Evolutionary conservation across 768 basidiomycete genomes (phyloP), one percentile per base, ranked within the genome.

Genomic region (Guyanaporus albipodus): DNA sequence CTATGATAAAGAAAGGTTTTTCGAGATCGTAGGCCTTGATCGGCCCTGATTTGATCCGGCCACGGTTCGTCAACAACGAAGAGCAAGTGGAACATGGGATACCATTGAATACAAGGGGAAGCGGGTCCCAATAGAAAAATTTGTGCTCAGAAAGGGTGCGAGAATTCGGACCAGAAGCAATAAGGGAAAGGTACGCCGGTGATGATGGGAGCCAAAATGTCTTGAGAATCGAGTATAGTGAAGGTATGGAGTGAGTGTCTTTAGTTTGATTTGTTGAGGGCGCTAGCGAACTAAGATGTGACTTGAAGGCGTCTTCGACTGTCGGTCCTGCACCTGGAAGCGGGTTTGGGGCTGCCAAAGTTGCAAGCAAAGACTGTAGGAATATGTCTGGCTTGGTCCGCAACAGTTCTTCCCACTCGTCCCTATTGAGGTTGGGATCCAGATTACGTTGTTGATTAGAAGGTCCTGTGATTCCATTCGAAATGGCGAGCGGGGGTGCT

Each of bases 51-150:
- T 73, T 77, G 64, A 90, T 89, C 33, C 83, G 78, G 3, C 88
- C 88, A 27, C 76, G 75, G 64, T 90, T 86, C 27, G 61, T 53
- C 31, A 91, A 74, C 1, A 82, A 74, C 5, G 73, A 58, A 7
- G 77, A 66, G 58, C 88, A 91, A 34, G 59, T 71, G 0, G 87
- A 85, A 54, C 88, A 91, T 2, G 79, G 72, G 35, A 91, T 85
- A 4, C 88, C 88, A 49, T 89, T 87, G 70, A 90, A 87, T 8
- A 88, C 80, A 38, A 91, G 78, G 1, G 87, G 85, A 39, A 83
- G 81, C 0, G 88, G 88, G 50, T 91, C 88, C 88, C 88, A 91
- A 55, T 87, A 91, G n/a, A 91, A 69, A 66, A 91, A 91, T 4
- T 78, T 79, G 52, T 89, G 83, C 44, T 87, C 81, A 6, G 83